Evolutionary conservation across 1,284 basidiomycete species (phyloP).

Genomic region (Leccinum angustisporum): DNA sequence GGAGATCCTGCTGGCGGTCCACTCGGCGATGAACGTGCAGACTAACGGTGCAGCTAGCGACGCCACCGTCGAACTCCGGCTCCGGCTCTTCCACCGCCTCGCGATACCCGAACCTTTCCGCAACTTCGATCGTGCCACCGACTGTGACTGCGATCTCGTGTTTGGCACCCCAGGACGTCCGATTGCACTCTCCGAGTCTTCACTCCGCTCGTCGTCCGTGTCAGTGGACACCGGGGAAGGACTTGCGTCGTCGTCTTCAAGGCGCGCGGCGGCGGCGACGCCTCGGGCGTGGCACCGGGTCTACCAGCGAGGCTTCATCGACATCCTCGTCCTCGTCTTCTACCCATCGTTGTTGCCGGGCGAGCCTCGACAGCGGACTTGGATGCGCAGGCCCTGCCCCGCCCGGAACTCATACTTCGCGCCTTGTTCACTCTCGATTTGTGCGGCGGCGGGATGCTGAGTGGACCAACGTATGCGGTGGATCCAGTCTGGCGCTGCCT

Average conservation of each 20-base stretch:
- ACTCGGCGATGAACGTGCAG: slow-evolving; percentile 12
- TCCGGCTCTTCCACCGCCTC: slow-evolving; percentile 37
- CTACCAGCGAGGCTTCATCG: background rate
- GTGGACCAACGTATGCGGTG: slow-evolving; percentile 34
- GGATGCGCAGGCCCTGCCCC: slow-evolving; percentile 43
- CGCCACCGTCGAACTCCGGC: slow-evolving; percentile 61
- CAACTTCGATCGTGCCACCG: slow-evolving; percentile 17
- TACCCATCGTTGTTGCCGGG: slow-evolving; percentile 50
- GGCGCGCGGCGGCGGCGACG: slow-evolving; percentile 28
- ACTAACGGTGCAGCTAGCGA: slow-evolving; percentile 46
- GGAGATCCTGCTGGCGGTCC: slow-evolving; percentile 1
- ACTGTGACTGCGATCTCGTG: slow-evolving; percentile 8
- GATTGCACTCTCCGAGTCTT: slow-evolving; percentile 23
- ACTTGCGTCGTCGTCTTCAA: slow-evolving; percentile 44
- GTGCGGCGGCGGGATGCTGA: slow-evolving; percentile 33
- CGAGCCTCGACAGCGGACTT: slow-evolving; percentile 62
- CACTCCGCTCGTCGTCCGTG: slow-evolving; percentile 46
- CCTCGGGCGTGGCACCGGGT: slow-evolving; percentile 1
- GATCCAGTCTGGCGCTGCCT: slow-evolving; percentile 23
- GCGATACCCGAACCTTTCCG: slow-evolving; percentile 18
- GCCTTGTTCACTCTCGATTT: slow-evolving; percentile 28
- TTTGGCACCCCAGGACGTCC: background rate
- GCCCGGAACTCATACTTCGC: slow-evolving; percentile 28
- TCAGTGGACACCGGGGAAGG: slow-evolving; percentile 50
- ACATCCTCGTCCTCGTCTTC: slow-evolving; percentile 37